These are phyloP conservation scores for Penicillium aurantiogriseum DNA, from an alignment of 2,329 filamentous ascomycete genomes.

Conservation along the genomic window DNA sequence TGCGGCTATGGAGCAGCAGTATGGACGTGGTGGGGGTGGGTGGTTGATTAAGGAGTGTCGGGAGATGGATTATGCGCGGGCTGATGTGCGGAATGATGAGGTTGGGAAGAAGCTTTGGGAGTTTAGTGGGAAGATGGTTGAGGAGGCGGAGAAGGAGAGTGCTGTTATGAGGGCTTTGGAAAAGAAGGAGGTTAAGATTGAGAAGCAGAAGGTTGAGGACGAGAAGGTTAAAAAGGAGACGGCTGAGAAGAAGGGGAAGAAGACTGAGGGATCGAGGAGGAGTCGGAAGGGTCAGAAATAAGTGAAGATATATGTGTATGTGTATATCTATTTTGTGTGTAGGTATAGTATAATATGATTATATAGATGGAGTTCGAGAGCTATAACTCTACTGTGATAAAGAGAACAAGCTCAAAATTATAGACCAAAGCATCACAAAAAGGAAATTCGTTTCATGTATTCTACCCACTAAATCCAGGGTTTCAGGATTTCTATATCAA, in stretches of 20 bases:
- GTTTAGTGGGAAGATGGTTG: conserved; percentile 79
- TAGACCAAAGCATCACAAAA: conserved; percentile 18
- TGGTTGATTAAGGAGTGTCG: conserved; percentile 86
- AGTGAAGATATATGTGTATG: conserved; percentile 13
- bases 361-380: not conserved
- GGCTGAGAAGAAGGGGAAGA: conserved; percentile 29
- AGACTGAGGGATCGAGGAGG: conserved; percentile 40
- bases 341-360: not conserved
- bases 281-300: conserved; percentile 35
- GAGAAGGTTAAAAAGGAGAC: conserved; percentile 65
- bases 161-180: conserved; percentile 60
- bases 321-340: not conserved
- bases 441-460: conserved; percentile 39
- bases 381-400: not conserved
- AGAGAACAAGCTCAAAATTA: not conserved
- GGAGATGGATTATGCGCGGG: conserved; percentile 67
- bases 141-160: conserved; percentile 75
- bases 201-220: conserved; percentile 55
- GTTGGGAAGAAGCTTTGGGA: conserved; percentile 86
- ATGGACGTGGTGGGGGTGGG: conserved; percentile 64
- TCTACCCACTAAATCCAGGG: conserved; percentile 19
- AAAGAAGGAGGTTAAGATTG: conserved; percentile 51
- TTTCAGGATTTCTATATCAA: conserved; percentile 19
- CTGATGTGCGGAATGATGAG: conserved; percentile 74
- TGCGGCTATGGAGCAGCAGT: conserved; percentile 76